A percentile compares a stretch with the other conserved stretches of the same genome.
These are phyloP conservation scores for Tuctoria greenei DNA, from an alignment of 176 grass and related monocot genomes.

Conservation along the genomic window DNA sequence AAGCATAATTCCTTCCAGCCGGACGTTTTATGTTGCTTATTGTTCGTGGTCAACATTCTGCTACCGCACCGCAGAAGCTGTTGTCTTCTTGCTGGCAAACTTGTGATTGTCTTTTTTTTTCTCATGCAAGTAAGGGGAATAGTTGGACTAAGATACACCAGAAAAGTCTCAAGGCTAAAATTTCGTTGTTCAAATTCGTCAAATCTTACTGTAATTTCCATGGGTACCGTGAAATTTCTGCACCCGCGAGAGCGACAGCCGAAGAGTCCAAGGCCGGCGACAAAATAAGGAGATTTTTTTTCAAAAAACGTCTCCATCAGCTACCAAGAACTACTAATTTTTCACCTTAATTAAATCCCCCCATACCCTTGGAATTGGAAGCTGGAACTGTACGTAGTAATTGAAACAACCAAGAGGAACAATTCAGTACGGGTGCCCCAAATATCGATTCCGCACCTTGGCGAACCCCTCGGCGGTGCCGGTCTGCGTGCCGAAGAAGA, in stretches of 20 bases:
- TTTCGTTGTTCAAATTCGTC: not conserved
- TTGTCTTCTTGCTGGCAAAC: not conserved
- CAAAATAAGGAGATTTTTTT: not conserved
- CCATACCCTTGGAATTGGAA: not conserved
- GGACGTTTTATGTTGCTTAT: not conserved
- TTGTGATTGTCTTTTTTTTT: not conserved
- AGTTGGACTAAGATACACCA: not conserved
- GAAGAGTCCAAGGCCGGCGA: not conserved
- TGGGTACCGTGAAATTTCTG: not conserved
- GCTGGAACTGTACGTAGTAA: not conserved
- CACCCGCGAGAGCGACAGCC: not conserved
- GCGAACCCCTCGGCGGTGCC: slow-evolving; percentile 94
- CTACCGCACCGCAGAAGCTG: slow-evolving; percentile 12
- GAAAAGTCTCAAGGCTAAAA: not conserved
- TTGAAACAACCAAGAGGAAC: slow-evolving; percentile 5
- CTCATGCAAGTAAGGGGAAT: not conserved
- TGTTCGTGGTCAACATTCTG: slow-evolving; percentile 6
- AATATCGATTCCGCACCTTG: slow-evolving; percentile 45
- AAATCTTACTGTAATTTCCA: not conserved
- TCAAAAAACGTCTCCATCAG: not conserved
- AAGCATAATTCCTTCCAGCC: not conserved
- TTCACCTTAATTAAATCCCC: not conserved
- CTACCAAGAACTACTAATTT: not conserved
- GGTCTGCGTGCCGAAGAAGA: slow-evolving; percentile 95
- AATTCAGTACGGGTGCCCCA: not conserved